Evolutionary conservation across 768 basidiomycete genomes (phyloP).

Genomic region (Gloeopeniophorella convolvens): DNA sequence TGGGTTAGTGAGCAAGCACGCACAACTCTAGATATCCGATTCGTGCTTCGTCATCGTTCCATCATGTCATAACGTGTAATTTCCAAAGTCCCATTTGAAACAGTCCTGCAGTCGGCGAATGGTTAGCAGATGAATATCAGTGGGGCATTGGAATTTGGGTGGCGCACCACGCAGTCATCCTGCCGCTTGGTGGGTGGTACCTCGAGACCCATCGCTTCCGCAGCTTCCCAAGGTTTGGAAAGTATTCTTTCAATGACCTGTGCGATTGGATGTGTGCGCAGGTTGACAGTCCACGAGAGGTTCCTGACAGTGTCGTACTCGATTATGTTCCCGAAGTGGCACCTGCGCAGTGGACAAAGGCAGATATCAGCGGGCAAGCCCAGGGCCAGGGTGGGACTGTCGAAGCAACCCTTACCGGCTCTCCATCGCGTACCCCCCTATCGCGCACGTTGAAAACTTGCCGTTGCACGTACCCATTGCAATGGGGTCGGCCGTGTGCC

Average conservation of each 20-base stretch:
- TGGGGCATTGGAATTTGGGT: slow-evolving; percentile 1
- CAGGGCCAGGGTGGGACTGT: no score
- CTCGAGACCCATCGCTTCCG: slow-evolving; percentile 52
- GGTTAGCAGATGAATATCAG: neutral
- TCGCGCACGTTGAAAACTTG: slow-evolving; percentile 68
- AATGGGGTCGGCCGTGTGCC: slow-evolving; percentile 92
- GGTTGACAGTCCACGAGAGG: slow-evolving; percentile 76
- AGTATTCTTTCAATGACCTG: slow-evolving; percentile 72
- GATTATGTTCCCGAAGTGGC: slow-evolving; percentile 82
- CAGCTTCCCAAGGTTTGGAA: slow-evolving; percentile 62
- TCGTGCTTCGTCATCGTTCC: no score
- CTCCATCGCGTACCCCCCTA: slow-evolving; percentile 85
- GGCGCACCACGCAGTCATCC: slow-evolving; percentile 65
- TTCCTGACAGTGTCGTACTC: slow-evolving; percentile 90
- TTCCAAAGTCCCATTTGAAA: slow-evolving; percentile 64
- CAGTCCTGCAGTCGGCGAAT: slow-evolving; percentile 43
- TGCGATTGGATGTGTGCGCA: slow-evolving; percentile 76
- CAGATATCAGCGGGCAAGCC: no score
- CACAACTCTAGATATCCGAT: no score
- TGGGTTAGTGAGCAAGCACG: no score
- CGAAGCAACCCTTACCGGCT: no score
- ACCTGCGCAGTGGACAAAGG: slow-evolving; percentile 37
- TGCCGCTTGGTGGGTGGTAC: slow-evolving; percentile 51
- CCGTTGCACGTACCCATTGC: slow-evolving; percentile 82
- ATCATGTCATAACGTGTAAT: slow-evolving; percentile 28